Percentiles rank a stretch among this genome's conserved stretches.
Conservation (phyloP, 2,329 filamentous ascomycete genomes). For the Trichoderma arundinaceum region DNA sequence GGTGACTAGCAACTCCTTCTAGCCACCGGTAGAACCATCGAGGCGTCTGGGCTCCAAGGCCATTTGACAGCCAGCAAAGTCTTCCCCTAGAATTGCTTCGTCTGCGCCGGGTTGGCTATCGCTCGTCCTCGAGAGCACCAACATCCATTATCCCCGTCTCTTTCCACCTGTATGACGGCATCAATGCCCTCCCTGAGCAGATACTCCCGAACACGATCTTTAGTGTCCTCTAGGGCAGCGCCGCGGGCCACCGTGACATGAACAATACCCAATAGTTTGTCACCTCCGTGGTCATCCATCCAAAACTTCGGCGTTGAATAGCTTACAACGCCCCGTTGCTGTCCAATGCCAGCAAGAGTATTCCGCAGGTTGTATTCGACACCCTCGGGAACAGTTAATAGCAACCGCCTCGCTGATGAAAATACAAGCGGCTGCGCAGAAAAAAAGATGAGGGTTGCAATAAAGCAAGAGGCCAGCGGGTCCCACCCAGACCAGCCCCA, state of each 20-base stretch:
- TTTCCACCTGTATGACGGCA: conserved; percentile 84
- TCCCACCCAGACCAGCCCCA: conserved; percentile 95
- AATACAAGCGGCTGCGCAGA: conserved; percentile 87
- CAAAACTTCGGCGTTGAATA: conserved; percentile 92
- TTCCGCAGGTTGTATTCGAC: conserved; percentile 88
- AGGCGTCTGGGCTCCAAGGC: neutral
- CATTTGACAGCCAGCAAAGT: neutral
- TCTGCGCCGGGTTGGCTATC: conserved; percentile 35
- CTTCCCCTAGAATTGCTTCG: conserved; percentile 44
- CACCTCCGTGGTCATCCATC: conserved; percentile 72
- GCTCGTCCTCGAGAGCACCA: conserved; percentile 57
- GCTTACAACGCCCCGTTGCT: conserved; percentile 80
- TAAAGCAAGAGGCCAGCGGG: conserved; percentile 89
- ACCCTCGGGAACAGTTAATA: conserved; percentile 83
- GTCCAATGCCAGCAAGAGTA: conserved; percentile 80
- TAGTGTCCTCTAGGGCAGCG: conserved; percentile 80
- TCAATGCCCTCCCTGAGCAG: conserved; percentile 75
- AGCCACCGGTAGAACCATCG: neutral
- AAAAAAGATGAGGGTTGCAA: conserved; percentile 90
- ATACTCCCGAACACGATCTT: conserved; percentile 75
- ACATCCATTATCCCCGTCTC: conserved; percentile 73
- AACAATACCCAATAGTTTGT: conserved; percentile 78
- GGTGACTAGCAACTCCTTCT: neutral
- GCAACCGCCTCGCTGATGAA: conserved; percentile 79
- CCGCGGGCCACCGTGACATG: conserved; percentile 78